These are phyloP conservation scores for Scenedesmus sp. DNA, from an alignment of 163 green algal genomes.

Conservation along the genomic window DNA sequence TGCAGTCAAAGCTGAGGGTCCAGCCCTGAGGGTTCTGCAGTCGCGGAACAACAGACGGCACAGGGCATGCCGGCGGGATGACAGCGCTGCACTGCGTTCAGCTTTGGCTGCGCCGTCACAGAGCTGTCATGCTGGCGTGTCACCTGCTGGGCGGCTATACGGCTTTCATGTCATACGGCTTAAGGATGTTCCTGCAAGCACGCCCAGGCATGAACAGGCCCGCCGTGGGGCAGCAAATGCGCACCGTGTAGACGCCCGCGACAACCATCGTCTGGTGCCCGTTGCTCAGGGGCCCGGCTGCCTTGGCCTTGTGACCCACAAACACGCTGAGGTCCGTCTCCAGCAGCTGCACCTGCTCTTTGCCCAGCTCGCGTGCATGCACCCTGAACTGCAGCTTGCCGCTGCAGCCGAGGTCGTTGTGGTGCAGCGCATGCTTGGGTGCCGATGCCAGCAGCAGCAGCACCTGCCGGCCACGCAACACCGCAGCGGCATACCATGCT, in stretches of 20 bases:
- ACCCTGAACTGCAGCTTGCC: conserved; percentile 49
- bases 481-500: not conserved
- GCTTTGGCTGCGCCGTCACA: too few species aligned
- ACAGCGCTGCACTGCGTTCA: too few species aligned
- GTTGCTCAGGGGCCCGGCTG: conserved; percentile 38
- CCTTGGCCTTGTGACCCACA: conserved; percentile 1
- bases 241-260: conserved; percentile 48
- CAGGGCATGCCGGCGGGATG: not conserved
- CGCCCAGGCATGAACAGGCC: not conserved
- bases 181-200: not conserved
- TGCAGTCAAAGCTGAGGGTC: conserved; percentile 54
- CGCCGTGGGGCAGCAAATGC: not conserved
- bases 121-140: too few species aligned
- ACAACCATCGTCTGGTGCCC: conserved; percentile 53
- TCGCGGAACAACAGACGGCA: not conserved
- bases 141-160: too few species aligned
- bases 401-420: conserved; percentile 40
- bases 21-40: conserved; percentile 51
- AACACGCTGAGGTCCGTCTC: conserved; percentile 48
- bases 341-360: conserved; percentile 42
- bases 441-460: conserved; percentile 50
- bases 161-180: too few species aligned
- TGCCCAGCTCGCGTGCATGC: conserved; percentile 40
- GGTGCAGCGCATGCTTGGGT: conserved; percentile 1
- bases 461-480: conserved; percentile 20